Evolutionary conservation across 371 early-diverging fungal genomes (phyloP).

Genomic region (Mortierella polycephala): DNA sequence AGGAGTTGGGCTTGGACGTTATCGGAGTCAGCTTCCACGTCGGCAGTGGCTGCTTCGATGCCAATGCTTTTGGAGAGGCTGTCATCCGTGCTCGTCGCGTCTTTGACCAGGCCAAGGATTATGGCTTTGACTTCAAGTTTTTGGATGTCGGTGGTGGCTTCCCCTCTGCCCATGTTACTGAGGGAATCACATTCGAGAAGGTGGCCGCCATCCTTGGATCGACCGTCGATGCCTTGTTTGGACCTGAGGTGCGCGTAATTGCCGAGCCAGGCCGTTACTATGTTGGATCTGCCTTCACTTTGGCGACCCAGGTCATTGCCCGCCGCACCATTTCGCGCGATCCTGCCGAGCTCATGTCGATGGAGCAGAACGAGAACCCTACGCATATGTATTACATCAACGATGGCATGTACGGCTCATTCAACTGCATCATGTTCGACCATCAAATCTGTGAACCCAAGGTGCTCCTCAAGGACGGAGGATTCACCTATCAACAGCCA

Average conservation of each 20-base stretch:
- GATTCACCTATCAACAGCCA: slow-evolving; percentile 57
- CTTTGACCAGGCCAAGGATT: slow-evolving; percentile 83
- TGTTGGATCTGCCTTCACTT: slow-evolving; percentile 92
- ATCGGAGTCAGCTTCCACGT: slow-evolving; percentile 96
- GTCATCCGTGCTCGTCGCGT: slow-evolving; percentile 85
- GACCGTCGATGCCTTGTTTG: slow-evolving; percentile 84
- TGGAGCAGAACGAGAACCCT: slow-evolving; percentile 56
- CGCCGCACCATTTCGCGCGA: slow-evolving; percentile 77
- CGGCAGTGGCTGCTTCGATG: slow-evolving; percentile 94
- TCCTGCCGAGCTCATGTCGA: slow-evolving; percentile 11
- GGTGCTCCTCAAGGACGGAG: slow-evolving; percentile 66
- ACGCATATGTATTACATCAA: slow-evolving; percentile 97
- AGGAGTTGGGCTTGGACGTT: slow-evolving; percentile 84
- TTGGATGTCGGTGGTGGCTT: slow-evolving; percentile 98
- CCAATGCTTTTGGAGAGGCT: slow-evolving; percentile 92
- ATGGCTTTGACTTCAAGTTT: slow-evolving; percentile 83
- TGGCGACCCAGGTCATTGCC: slow-evolving; percentile 92
- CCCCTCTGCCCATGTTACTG: slow-evolving; percentile 85
- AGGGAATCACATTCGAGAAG: slow-evolving; percentile 82
- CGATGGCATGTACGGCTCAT: slow-evolving; percentile 97
- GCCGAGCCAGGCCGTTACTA: slow-evolving; percentile 98
- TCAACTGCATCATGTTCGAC: slow-evolving; percentile 98
- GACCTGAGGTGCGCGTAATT: slow-evolving; percentile 87
- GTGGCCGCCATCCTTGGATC: slow-evolving; percentile 86
- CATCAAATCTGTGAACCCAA: slow-evolving; percentile 85